These are phyloP conservation scores for Colletotrichum tamarilloi DNA, from an alignment of 2,329 filamentous ascomycete genomes.

Conservation along the genomic window DNA sequence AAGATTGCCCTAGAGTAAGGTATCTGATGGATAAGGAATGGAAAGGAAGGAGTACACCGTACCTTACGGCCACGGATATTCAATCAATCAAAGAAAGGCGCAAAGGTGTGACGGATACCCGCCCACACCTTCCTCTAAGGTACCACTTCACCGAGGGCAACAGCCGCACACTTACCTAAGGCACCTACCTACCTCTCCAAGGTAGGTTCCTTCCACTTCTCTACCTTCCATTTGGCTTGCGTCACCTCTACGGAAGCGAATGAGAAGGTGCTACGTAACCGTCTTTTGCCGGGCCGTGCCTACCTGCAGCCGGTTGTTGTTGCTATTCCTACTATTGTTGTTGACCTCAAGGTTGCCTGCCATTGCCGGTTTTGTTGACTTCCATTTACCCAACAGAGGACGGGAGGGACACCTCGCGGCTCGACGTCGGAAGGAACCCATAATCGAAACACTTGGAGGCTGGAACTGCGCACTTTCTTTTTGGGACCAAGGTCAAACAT, in stretches of 20 bases:
- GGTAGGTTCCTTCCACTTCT: neutral
- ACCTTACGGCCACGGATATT: neutral
- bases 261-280: neutral
- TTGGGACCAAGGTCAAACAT: neutral
- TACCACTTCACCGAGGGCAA: neutral
- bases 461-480: neutral
- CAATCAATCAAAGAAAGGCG: neutral
- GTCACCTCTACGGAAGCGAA: neutral
- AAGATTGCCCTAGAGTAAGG: neutral
- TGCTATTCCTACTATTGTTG: neutral
- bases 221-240: neutral
- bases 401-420: neutral
- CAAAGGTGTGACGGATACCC: neutral
- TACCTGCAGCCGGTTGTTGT: slow-evolving; percentile 22
- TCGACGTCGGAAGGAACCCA: neutral
- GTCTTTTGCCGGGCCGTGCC: slow-evolving; percentile 6
- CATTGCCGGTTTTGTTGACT: neutral
- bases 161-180: neutral
- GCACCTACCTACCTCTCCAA: too few species aligned
- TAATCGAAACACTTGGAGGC: neutral
- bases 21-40: too few species aligned
- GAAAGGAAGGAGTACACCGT: too few species aligned
- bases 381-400: neutral
- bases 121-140: neutral
- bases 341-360: neutral